Evolutionary conservation across 108 stramenopile genomes (phyloP).

Genomic region (Pseudonitzschia multiseries): DNA sequence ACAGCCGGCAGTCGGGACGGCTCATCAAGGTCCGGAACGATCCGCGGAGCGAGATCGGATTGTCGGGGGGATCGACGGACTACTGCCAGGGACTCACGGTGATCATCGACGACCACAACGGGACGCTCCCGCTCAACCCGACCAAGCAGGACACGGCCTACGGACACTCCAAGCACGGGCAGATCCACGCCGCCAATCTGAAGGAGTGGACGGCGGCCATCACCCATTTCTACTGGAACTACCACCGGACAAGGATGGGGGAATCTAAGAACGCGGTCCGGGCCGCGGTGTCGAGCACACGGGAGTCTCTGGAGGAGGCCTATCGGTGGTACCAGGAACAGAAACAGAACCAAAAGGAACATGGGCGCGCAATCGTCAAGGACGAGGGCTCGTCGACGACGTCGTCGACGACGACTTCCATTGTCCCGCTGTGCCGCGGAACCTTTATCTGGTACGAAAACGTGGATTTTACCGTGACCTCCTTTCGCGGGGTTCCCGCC

Average conservation of each 20-base stretch:
- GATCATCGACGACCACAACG: constrained; percentile 60
- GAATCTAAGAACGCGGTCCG: constrained; percentile 16
- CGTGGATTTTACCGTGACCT: not conserved
- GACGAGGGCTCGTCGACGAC: not conserved
- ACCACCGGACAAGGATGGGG: constrained; percentile 3
- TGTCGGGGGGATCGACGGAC: constrained; percentile 45
- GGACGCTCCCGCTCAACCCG: constrained; percentile 60
- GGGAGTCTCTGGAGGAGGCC: not conserved
- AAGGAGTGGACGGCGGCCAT: constrained; percentile 30
- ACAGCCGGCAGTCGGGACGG: constrained; percentile 59
- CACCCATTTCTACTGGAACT: constrained; percentile 32
- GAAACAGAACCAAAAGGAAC: no score
- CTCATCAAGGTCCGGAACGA: constrained; percentile 50
- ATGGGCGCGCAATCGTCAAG: not conserved
- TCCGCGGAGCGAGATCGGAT: constrained; percentile 37
- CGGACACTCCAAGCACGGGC: constrained; percentile 30
- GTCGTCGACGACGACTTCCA: not conserved
- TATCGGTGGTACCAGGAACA: not conserved
- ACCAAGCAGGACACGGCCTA: constrained; percentile 65
- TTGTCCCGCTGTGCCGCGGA: constrained; percentile 11
- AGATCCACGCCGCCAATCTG: constrained; percentile 28
- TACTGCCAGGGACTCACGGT: constrained; percentile 61
- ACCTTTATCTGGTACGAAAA: constrained; percentile 10
- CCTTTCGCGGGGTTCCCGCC: not conserved
- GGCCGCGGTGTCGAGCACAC: constrained; percentile 2